Base-by-base conservation (phyloP, 768 basidiomycete genomes). In the Leucogyrophana mollusca region DNA sequence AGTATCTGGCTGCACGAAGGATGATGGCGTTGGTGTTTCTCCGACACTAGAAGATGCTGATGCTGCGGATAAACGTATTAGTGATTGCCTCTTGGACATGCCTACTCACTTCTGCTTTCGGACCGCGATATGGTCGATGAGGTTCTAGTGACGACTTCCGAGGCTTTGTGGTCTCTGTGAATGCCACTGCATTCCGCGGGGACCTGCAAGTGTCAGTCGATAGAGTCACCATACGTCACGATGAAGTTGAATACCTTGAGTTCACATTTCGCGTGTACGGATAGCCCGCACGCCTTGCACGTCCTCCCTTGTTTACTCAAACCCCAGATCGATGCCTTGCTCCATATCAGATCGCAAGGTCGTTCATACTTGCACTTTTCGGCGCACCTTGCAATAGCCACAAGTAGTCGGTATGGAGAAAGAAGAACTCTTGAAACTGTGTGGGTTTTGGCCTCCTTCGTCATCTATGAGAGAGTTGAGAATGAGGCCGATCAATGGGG, bases 391-490 rank as follows among this genome's bases (percentile, higher is more conserved):
- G 72, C 90, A 93, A 60, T 88, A 89, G 11, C 77, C 83, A 53
- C 90, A 93, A 36, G 79, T 73, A 4, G 89, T 87, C 4, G 90
- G 90, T 42, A 93, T 90, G 14, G 88, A 89, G 66, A 93, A 93
- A 2, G 87, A 81, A 3, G 90, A 83, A 52, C 83, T 83, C 68
- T 93, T 92, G 74, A 92, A 93, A 22, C 77, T 70, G 62, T 92
- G 90, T 2, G 86, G 89, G 43, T 65, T 73, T 54, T 80, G 78
- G 9, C 71, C 75, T 22, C 90, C 90, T 57, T 83, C 77, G 56
- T 93, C 90, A 55, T 79, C 90, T 92, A 54, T n/a, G 13, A 47
- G 8, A 44, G 7, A 34, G 50, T 49, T 40, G 17, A 36, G 25
- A 37, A 45, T 25, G 25, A 52, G 21, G 38, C 18, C 50, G 44